Base-by-base conservation (phyloP, 805 yeast species). In the Metschnikowia noctiluminum region DNA sequence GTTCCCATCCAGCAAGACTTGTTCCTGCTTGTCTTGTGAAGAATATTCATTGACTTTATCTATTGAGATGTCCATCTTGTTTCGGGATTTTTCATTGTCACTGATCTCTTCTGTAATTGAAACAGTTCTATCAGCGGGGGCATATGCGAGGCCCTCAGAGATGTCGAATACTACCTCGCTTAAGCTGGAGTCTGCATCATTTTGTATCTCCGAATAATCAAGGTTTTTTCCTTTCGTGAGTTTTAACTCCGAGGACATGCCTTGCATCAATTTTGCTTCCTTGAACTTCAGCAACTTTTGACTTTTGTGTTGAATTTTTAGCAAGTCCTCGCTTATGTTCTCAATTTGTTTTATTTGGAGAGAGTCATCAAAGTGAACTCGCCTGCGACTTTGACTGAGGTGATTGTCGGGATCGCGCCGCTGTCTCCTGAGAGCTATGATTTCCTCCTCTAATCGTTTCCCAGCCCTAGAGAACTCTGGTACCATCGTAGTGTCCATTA, bases 301-400 rank as follows among this genome's bases (percentile, higher is more conserved):
- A 35, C 45, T 50, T 37, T 40, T 46, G 48, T 58, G 54, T 40
- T 62, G 58, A 13, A 60, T 62, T 13, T 65, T 56, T 52, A 63
- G 74, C 51, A 80, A 57, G 35, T 73, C 73, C 30, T 73, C 74
- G 59, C 84, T 80, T 2, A 81, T 69, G 53, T 81, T 78, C 42
- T 80, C 85, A 42, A 85, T 73, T 48, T 81, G 82, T 52, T 82
- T 83, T 10, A 85, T 76, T 40, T 82, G 79, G 31, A 82, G 68
- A 2, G 66, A 66, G 1, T 72, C 71, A 0, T 82, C 72, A 65
- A 84, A 85, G 14, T 74, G 63, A 9, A 85, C 89, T 2, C 77
- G 64, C 55, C 39, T 41, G 31, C 28, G 30, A 13, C 32, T 11
- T 2, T 34, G 28, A 13, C 21, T 11, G 27, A 16, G 14, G 6